A percentile compares a stretch with the other conserved stretches of the same genome.
These are phyloP conservation scores for Brassica cretica DNA, from an alignment of 345 rosid genomes.

Conservation along the genomic window DNA sequence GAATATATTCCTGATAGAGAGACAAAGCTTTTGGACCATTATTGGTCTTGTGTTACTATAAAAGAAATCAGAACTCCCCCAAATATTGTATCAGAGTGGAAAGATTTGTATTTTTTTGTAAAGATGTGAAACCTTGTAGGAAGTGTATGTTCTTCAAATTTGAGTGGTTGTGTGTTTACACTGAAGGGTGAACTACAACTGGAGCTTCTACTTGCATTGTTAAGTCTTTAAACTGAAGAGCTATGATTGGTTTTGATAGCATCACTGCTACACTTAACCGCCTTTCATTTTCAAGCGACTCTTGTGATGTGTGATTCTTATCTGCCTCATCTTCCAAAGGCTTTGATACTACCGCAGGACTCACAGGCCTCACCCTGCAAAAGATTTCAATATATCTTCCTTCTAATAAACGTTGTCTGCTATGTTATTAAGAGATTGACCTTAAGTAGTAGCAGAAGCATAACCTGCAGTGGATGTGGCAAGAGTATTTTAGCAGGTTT, in stretches of 20 bases:
- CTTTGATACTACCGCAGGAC: slow-evolving; percentile 54
- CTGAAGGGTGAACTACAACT: slow-evolving; percentile 39
- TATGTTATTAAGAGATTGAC: neutral
- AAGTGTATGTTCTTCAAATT: slow-evolving; percentile 27
- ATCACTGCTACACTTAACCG: slow-evolving; percentile 56
- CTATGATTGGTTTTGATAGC: slow-evolving; percentile 78
- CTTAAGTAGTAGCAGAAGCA: neutral
- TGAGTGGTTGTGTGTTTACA: slow-evolving; percentile 16
- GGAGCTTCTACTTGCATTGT: slow-evolving; percentile 91
- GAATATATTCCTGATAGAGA: neutral
- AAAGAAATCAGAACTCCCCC: neutral
- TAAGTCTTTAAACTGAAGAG: slow-evolving; percentile 68
- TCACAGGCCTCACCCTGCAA: slow-evolving; percentile 59
- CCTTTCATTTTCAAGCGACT: slow-evolving; percentile 34
- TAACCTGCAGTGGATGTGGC: slow-evolving; percentile 87
- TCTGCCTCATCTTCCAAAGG: slow-evolving; percentile 40
- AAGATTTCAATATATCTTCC: neutral
- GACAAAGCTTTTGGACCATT: neutral
- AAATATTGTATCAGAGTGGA: neutral
- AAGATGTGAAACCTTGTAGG: slow-evolving; percentile 36
- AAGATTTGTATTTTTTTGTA: slow-evolving; percentile 20
- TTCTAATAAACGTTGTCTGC: neutral
- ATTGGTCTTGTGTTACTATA: neutral
- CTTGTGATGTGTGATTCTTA: slow-evolving; percentile 19
- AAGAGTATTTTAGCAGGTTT: slow-evolving; percentile 76